These are phyloP conservation scores for Ceratocystis cubensis DNA, from an alignment of 2,329 filamentous ascomycete genomes.

Conservation along the genomic window DNA sequence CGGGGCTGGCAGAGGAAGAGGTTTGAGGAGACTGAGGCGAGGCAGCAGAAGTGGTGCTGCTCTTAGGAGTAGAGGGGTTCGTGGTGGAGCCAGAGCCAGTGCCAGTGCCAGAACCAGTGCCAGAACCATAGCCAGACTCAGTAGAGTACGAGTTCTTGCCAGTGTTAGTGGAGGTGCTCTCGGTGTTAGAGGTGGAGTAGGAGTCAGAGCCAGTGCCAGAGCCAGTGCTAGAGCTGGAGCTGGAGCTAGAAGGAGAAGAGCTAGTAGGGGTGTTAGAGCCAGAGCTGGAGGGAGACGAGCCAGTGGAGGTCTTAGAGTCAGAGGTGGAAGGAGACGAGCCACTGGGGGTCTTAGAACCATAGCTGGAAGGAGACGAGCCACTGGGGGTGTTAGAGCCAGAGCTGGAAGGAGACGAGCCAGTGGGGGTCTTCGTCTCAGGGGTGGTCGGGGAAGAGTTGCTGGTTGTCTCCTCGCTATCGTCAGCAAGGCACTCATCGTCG, in stretches of 20 bases:
- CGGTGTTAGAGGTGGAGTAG: neutral
- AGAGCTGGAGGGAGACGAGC: neutral
- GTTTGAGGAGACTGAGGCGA: neutral
- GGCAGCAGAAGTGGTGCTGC: neutral
- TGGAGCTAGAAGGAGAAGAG: neutral
- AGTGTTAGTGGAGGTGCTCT: too few species aligned
- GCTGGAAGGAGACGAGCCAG: neutral
- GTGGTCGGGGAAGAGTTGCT: neutral
- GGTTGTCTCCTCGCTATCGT: neutral
- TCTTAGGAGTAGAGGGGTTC: neutral
- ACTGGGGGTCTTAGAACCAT: too few species aligned
- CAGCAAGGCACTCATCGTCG: conserved; percentile 9
- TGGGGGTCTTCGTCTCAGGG: neutral
- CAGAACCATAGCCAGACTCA: too few species aligned
- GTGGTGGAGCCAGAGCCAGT: neutral
- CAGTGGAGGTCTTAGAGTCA: too few species aligned
- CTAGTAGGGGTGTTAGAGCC: too few species aligned
- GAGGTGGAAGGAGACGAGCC: neutral
- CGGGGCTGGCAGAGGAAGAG: neutral
- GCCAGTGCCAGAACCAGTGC: neutral
- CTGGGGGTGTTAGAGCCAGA: neutral
- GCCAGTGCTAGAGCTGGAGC: too few species aligned
- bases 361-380: neutral
- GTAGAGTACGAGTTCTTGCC: too few species aligned
- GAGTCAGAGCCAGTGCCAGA: neutral